These are phyloP conservation scores for Prunus mume DNA, from an alignment of 306 rosid species.

Conservation along the genomic window DNA sequence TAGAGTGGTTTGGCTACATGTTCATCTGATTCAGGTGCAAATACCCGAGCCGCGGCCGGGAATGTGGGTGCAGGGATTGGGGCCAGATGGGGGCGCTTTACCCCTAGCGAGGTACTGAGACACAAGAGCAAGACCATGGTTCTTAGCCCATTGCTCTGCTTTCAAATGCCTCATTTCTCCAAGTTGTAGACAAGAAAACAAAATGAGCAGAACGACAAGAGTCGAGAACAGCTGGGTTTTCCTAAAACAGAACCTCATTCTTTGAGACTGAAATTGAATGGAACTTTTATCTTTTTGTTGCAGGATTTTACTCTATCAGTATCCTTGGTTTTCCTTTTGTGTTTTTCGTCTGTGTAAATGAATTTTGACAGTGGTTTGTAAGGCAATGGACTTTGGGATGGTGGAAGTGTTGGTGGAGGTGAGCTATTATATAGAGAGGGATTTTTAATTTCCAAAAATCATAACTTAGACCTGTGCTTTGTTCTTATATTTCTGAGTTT, in stretches of 20 bases:
- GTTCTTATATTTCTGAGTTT: neutral
- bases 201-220: conserved; percentile 24
- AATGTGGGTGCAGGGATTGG: conserved; percentile 38
- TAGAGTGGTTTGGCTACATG: neutral
- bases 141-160: conserved; percentile 34
- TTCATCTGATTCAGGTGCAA: conserved; percentile 2
- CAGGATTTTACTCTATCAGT: neutral
- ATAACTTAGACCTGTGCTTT: neutral
- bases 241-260: conserved; percentile 23
- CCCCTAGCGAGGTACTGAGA: conserved; percentile 46
- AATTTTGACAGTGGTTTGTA: neutral
- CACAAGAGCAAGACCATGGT: conserved; percentile 30
- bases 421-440: conserved; percentile 5
- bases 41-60: conserved; percentile 7
- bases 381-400: neutral
- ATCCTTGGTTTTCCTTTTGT: neutral
- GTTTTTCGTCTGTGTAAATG: neutral
- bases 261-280: neutral
- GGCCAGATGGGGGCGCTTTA: neutral
- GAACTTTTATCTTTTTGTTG: neutral
- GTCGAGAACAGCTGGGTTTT: conserved; percentile 22
- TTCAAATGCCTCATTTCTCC: conserved; percentile 45
- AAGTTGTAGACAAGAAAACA: conserved; percentile 26
- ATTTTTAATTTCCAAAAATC: neutral
- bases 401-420: neutral